Evolutionary conservation across 176 grass and related monocot species (phyloP), one percentile per base, ranked within the genome.

Genomic region (Aegilops tauschii): DNA sequence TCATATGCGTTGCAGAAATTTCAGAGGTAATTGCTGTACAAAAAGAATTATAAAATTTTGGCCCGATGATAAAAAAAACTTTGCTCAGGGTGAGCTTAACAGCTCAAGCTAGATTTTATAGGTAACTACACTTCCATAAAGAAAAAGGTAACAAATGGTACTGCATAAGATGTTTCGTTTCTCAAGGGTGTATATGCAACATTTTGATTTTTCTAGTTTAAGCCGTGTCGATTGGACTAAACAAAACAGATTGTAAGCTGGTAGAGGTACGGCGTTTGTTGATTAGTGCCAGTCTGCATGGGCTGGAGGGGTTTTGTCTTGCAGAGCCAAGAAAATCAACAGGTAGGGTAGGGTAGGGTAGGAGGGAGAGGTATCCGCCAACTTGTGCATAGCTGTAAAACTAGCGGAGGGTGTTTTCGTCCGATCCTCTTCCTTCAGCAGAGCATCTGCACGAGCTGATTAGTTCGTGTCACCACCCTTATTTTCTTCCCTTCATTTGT

Each of bases 251-350:
- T 90, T 83, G 40, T 52, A 70, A 20, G 78, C 63, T 82, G 86
- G 78, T 72, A 34, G 90, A 62, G 85, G 31, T 59, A 21, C 56
- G 56, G 56, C 21, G 89, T 70, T 91, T 56, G 89, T 91, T 86
- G 90, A 88, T 88, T 77, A 67, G 86, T 79, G 90, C 78, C 90
- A 92, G 77, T 88, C 90, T 92, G 78, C 90, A 82, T 88, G 83
- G 86, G 82, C 86, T 92, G 82, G 78, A 76, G 25, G 36, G 12
- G 3, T 84, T 80, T 76, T 88, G 72, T 73, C 86, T 79, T 78
- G 23, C 28, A 2, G 64, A 78, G 42, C 85, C 72, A 87, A 87
- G 2, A 54, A 88, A 80, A 72, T 65, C 50, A 85, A 65, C 70
- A 77, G 71, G 71, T 58, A 54, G 50, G 71, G 71, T 58, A 54